Evolutionary conservation across 2,329 filamentous ascomycete species (phyloP), one percentile per base, ranked within the genome.

Genomic region (Apiospora phragmitis): DNA sequence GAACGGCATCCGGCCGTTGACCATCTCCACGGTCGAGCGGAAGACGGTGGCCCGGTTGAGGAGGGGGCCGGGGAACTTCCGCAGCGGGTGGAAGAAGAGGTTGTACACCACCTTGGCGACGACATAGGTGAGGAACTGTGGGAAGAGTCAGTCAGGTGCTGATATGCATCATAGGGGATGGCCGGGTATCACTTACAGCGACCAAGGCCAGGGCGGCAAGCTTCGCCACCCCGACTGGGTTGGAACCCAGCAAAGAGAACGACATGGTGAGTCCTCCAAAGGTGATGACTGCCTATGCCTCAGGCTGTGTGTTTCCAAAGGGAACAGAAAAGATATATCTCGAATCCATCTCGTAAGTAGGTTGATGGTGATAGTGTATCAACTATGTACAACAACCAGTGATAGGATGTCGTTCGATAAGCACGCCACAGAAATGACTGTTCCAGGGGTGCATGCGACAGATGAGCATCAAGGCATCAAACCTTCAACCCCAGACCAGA

Each of bases 41-140:
- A 67, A 45, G 1, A 59, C 55, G 45, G 62, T 65, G 43, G 59
- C 68, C 32, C 68, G 59, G 55, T 62, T 65, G 11, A 67, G 14
- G 26, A 65, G 59, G 24, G 68, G 68, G 5, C 68, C 68, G 26
- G 59, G 68, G n/a, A 51, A 70, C 47, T 29, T n/a, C 35, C 68
- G 59, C 6, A 70, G 32, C 38, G 59, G 68, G 32, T 70, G 68
- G 55, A 67, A 70, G 43, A 70, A 67, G 21, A 66, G 26, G 32
- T 67, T 70, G 68, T 70, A 67, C 12, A 32, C 18, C 35, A 65
- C 55, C 32, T 43, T 45, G n/a, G 6, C 68, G 47, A 70, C 24
- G 21, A 43, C 38, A 43, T 67, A 67, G 26, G 12, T 4, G 1
- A 67, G 6, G 2, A 67, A 6, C 65, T 62, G 18, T 3, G 21